phyloP scores from a whole-genome alignment of 495 filamentous ascomycete genomes.

The Schizothecium vesticola region DNA sequence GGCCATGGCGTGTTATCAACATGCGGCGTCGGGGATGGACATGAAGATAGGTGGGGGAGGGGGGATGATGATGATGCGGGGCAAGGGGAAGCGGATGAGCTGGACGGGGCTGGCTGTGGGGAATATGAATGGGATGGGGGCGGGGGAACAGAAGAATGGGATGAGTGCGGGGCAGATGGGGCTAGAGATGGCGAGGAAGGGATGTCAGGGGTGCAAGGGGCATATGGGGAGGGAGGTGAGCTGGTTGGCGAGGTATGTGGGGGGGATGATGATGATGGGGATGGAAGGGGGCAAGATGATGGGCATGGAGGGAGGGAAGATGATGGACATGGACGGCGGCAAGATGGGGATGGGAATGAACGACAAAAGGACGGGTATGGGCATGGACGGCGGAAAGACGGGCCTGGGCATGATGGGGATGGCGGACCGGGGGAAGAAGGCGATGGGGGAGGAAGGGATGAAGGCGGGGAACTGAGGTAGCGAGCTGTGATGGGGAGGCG shows the following conservation, averaged over 20 bases:
- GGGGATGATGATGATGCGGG: slow-evolving; percentile 16
- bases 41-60: slow-evolving; percentile 7
- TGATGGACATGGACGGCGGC: neutral
- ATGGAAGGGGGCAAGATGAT: neutral
- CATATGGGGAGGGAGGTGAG: slow-evolving; percentile 24
- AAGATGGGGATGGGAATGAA: no score
- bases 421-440: neutral
- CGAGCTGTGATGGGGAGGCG: neutral
- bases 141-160: slow-evolving; percentile 20
- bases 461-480: neutral
- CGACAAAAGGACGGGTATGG: no score
- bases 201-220: slow-evolving; percentile 23
- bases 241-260: slow-evolving; percentile 24
- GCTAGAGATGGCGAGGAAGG: slow-evolving; percentile 27
- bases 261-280: neutral
- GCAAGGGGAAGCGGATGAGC: slow-evolving; percentile 28
- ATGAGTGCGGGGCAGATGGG: slow-evolving; percentile 23
- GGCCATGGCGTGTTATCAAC: slow-evolving; percentile 28
- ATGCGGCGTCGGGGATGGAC: neutral
- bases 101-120: slow-evolving; percentile 32
- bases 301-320: neutral
- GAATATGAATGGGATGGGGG: slow-evolving; percentile 1
- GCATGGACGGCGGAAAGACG: no score
- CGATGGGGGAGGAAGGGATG: neutral
- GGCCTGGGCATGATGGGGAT: neutral